phyloP scores from a whole-genome alignment of 495 filamentous ascomycete species.

The Entonaema liquescens region DNA sequence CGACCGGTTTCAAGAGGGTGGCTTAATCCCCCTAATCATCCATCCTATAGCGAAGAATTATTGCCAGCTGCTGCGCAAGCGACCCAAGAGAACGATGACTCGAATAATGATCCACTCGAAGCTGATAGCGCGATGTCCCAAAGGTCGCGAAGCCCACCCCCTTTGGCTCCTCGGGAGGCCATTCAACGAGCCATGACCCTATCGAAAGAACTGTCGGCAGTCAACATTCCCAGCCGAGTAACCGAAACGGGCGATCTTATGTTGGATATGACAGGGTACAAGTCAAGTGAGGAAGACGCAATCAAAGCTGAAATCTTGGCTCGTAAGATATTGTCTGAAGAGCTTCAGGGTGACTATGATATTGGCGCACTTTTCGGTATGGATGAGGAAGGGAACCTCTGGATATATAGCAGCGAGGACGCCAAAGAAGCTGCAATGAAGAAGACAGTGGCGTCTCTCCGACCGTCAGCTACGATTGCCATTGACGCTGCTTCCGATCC shows the following conservation, averaged over 20 bases:
- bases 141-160: conserved; percentile 79
- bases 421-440: conserved; percentile 80
- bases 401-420: conserved; percentile 98
- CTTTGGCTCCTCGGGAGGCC: conserved; percentile 76
- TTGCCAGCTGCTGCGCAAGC: conserved; percentile 47
- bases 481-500: conserved; percentile 88
- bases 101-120: conserved; percentile 48
- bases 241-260: conserved; percentile 95
- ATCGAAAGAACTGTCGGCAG: conserved; percentile 84
- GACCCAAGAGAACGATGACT: conserved; percentile 59
- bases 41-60: conserved; percentile 56
- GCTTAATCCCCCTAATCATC: conserved; percentile 47
- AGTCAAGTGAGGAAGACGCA: conserved; percentile 89
- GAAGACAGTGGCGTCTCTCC: conserved; percentile 54
- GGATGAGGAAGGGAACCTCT: conserved; percentile 94
- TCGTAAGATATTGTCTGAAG: conserved; percentile 93
- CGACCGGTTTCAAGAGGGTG: conserved; percentile 56
- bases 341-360: conserved; percentile 93
- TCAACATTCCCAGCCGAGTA: conserved; percentile 91
- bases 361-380: conserved; percentile 94
- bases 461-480: conserved; percentile 59
- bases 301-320: conserved; percentile 90
- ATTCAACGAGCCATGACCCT: conserved; percentile 83
- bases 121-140: conserved; percentile 53
- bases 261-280: conserved; percentile 98